Conservation (phyloP, 2,329 filamentous ascomycete species). For the Botrytis squamosa region DNA sequence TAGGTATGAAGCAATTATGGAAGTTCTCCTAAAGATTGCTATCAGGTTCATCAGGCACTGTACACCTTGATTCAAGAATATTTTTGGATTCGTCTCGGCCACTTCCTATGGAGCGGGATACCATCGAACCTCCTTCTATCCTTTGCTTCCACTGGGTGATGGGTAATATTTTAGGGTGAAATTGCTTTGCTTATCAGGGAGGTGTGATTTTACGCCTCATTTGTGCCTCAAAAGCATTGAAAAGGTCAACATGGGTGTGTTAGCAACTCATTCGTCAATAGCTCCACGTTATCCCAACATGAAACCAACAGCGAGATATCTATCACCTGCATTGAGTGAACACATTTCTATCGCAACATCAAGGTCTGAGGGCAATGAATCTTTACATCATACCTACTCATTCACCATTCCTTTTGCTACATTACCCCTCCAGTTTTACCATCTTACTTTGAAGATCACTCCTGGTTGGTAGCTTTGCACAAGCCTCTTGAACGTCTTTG, state of each 20-base stretch:
- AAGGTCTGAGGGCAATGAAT: neutral
- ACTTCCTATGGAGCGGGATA: neutral
- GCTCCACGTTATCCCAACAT: neutral
- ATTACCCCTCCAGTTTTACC: slow-evolving; percentile 8
- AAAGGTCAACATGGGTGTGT: neutral
- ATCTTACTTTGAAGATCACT: neutral
- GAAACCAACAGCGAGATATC: slow-evolving; percentile 3
- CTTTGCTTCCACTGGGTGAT: neutral
- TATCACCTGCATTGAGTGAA: neutral
- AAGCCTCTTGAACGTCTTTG: neutral
- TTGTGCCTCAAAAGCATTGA: neutral
- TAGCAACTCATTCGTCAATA: neutral
- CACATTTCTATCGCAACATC: neutral
- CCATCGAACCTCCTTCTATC: neutral
- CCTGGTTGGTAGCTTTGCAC: neutral
- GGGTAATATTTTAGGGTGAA: neutral
- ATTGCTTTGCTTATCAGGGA: neutral
- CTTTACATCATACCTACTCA: neutral
- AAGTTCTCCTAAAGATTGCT: neutral
- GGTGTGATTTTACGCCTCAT: neutral
- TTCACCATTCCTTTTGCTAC: neutral
- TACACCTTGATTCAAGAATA: neutral
- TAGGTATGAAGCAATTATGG: neutral
- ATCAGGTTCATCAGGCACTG: neutral
- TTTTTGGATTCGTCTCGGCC: neutral